Conservation (phyloP, 345 rosid species). For the Gossypium australe region DNA sequence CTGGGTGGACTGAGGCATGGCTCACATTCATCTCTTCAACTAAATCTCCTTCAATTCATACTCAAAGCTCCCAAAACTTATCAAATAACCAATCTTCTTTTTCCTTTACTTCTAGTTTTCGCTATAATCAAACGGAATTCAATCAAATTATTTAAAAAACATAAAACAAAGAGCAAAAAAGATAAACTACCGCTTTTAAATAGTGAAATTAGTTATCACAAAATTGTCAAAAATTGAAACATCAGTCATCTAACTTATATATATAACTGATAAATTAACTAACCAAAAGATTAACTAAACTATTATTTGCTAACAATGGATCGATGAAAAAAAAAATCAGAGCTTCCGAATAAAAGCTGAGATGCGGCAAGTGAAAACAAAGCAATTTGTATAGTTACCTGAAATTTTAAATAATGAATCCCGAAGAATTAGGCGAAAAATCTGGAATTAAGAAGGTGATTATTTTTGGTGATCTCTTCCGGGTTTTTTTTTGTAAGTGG, state of each 20-base stretch:
- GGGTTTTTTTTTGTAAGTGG: not conserved
- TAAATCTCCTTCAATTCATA: conserved; percentile 32
- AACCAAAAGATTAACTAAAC: not conserved
- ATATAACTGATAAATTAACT: not conserved
- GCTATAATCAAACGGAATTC: not conserved
- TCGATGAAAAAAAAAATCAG: not conserved
- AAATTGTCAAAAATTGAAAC: not conserved
- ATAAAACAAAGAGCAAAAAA: not conserved
- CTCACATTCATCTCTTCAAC: conserved; percentile 73
- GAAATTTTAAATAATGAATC: not conserved
- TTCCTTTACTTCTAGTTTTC: not conserved
- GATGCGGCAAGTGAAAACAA: not conserved
- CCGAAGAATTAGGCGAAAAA: conserved; percentile 6
- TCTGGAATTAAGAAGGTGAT: not conserved
- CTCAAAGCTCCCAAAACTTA: conserved; percentile 17
- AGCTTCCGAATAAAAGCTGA: not conserved
- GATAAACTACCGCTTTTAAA: not conserved
- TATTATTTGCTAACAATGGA: not conserved
- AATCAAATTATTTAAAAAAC: not conserved
- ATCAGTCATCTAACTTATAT: not conserved
- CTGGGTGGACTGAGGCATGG: conserved; percentile 79
- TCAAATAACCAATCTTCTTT: not conserved
- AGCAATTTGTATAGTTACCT: not conserved
- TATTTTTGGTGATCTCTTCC: not conserved
- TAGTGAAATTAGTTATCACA: not conserved